Base-by-base conservation (phyloP, 2,329 filamentous ascomycete genomes). In the Aspergillus novoparasiticus region DNA sequence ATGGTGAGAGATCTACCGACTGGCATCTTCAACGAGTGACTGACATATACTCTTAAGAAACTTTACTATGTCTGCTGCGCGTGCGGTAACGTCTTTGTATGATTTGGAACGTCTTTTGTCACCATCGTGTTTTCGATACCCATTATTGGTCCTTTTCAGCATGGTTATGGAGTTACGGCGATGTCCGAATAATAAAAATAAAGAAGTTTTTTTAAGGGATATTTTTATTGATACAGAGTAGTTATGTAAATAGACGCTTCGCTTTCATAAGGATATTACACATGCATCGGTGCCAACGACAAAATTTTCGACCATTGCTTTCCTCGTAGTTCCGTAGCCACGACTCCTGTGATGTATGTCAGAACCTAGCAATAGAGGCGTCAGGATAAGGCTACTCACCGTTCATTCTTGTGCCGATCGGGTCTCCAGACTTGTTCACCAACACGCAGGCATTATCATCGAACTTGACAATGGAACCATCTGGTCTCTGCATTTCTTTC, bases 251-350 rank as follows among this genome's bases (percentile, higher is more conserved):
- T 57, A 64, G 68, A 72, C 65, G 64, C 70, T 67, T 68, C 70
- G 71, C 73, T 75, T 69, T 70, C 59, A 66, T 70, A 68, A 57
- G 67, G 69, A 76, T 76, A 76, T 72, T 86, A 91, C 77, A 91
- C 81, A 80, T 92, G 88, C 86, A 91, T 89, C 54, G 95, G 94
- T 60, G 95, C 95, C 85, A 99, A 87, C 71, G 92, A 96, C 76
- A 99, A 81, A 73, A 99, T 98, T 87, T 98, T 99, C 73, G 93
- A 96, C 95, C 95, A 99, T 82, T 96, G 90, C 85, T 92, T 95
- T 76, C 92, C 88, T 77, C 92, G 89, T 78, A 99, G 81, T 83
- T 99, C 95, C 34, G 89, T 86, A 63, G 93, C 95, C 51, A 99
- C 95, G 51, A 98, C 88, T 69, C 94, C 87, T 87, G 75, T 72